Evolutionary conservation across 352 stramenopile genomes (phyloP).

Genomic region (Phytophthora aleatoria): DNA sequence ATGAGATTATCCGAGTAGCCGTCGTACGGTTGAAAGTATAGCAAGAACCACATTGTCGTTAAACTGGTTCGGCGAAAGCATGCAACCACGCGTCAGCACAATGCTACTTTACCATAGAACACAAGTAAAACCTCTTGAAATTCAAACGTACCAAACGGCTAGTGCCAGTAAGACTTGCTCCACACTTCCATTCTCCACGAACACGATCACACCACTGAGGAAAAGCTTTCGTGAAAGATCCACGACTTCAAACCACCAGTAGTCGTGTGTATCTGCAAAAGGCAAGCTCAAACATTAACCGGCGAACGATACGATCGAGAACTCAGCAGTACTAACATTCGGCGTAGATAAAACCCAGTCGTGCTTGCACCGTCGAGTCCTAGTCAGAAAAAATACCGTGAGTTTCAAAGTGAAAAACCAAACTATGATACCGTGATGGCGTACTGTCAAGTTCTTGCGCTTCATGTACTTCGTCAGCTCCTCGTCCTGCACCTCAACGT

Average conservation of each 20-base stretch:
- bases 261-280: constrained; percentile 53
- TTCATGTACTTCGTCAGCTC: constrained; percentile 80
- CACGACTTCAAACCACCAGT: constrained; percentile 86
- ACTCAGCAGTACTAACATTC: constrained; percentile 50
- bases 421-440: background rate
- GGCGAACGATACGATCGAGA: background rate
- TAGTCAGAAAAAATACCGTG: constrained; percentile 16
- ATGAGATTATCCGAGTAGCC: constrained; percentile 77
- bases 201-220: constrained; percentile 73
- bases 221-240: constrained; percentile 82
- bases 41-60: constrained; percentile 76
- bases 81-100: background rate
- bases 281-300: background rate
- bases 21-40: constrained; percentile 80
- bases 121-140: background rate
- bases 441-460: constrained; percentile 68
- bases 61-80: constrained; percentile 31
- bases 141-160: constrained; percentile 52
- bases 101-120: too few relatives aligned
- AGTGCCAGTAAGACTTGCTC: constrained; percentile 72
- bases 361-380: constrained; percentile 70
- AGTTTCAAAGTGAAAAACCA: background rate
- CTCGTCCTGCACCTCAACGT: constrained; percentile 59
- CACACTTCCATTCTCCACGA: constrained; percentile 72
- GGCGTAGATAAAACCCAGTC: constrained; percentile 79